Evolutionary conservation across 2,329 filamentous ascomycete species (phyloP).

Genomic region (Neoarthrinium moseri): DNA sequence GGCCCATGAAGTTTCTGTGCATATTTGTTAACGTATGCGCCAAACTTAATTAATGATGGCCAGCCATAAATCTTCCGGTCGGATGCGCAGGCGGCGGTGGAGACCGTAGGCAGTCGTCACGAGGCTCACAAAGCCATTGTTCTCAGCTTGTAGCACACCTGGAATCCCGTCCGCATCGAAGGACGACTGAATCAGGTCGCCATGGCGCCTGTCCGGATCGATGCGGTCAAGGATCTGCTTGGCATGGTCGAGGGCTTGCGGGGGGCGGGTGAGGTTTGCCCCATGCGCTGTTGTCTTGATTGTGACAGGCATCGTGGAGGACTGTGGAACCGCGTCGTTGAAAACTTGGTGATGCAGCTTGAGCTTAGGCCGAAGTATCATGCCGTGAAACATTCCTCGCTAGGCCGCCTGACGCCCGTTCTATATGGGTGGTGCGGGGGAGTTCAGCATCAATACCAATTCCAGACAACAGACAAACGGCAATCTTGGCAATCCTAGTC

Average conservation of each 20-base stretch:
- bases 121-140: slow-evolving; percentile 36
- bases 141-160: not conserved
- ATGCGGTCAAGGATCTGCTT: not conserved
- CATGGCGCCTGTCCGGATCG: not conserved
- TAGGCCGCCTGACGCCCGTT: too few relatives aligned
- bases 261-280: not conserved
- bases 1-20: slow-evolving; percentile 38
- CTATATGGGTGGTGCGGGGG: too few relatives aligned
- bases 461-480: too few relatives aligned
- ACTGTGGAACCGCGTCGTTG: too few relatives aligned
- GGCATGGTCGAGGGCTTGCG: not conserved
- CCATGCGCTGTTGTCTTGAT: not conserved
- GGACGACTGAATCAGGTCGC: not conserved
- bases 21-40: slow-evolving; percentile 43
- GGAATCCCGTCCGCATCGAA: not conserved
- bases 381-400: too few relatives aligned
- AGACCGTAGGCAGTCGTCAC: slow-evolving; percentile 37
- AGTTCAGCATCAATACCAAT: too few relatives aligned
- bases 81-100: slow-evolving; percentile 45
- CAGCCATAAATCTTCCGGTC: slow-evolving; percentile 52
- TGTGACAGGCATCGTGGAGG: not conserved
- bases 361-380: too few relatives aligned
- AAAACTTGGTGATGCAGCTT: too few relatives aligned
- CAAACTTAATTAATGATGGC: slow-evolving; percentile 48
- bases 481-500: too few relatives aligned